Conservation (phyloP, 75 land plant genomes). For the Cupressus sempervirens region DNA sequence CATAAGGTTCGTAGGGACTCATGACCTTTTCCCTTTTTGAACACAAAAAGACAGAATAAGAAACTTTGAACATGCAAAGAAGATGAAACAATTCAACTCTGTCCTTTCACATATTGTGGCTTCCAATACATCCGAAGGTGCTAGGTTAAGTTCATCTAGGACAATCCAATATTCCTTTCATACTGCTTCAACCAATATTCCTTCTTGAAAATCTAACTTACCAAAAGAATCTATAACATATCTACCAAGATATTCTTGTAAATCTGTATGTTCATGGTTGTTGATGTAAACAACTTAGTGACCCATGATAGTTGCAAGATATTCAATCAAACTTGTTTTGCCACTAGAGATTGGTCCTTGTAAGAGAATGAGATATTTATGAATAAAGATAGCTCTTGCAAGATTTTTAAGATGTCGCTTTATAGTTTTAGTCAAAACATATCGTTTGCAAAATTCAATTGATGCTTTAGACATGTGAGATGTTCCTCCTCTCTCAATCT, state of each 20-base stretch:
- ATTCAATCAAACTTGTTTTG: constrained; percentile 87
- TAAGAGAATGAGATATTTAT: constrained; percentile 79
- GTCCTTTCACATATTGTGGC: no score
- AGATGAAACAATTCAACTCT: no score
- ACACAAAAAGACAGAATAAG: no score
- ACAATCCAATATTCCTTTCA: constrained; percentile 94
- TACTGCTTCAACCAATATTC: constrained; percentile 89
- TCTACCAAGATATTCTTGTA: constrained; percentile 93
- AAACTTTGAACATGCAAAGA: no score
- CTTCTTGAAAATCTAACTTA: constrained; percentile 85
- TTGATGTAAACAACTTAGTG: constrained; percentile 92
- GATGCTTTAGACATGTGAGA: constrained; percentile 15
- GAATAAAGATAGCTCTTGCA: constrained; percentile 78
- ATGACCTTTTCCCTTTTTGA: no score
- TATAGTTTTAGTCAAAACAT: constrained; percentile 73
- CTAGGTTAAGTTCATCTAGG: constrained; percentile 93
- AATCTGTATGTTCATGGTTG: constrained; percentile 98
- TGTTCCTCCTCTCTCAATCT: constrained; percentile 27
- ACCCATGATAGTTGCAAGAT: constrained; percentile 84
- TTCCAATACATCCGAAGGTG: constrained; percentile 97
- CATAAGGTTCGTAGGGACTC: no score
- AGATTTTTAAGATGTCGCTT: constrained; percentile 67
- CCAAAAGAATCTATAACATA: constrained; percentile 79
- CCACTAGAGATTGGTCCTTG: constrained; percentile 99
- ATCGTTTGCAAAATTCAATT: constrained; percentile 36